Percentiles rank a stretch among this genome's conserved stretches.
phyloP scores from a whole-genome alignment of 768 basidiomycete species.

The Lentinula boryana region DNA sequence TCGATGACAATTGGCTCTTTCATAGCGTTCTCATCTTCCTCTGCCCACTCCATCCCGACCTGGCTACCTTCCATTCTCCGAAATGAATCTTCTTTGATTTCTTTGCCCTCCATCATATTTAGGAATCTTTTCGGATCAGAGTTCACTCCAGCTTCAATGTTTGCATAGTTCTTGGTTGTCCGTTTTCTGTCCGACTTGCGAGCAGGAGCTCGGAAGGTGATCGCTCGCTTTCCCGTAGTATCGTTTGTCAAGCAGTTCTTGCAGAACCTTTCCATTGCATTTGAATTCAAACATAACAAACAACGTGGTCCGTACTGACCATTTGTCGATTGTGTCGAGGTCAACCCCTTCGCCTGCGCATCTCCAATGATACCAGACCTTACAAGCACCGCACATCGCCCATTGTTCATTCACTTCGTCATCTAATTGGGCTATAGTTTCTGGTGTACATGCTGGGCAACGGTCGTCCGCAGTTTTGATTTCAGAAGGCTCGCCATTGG shows the following conservation, averaged over 20 bases:
- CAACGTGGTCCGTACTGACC: conserved; percentile 37
- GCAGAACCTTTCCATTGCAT: conserved; percentile 54
- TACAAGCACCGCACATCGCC: conserved; percentile 80
- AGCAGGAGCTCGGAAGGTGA: conserved; percentile 72
- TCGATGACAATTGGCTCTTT: conserved; percentile 80
- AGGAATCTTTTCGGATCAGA: conserved; percentile 65
- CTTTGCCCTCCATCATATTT: conserved; percentile 62
- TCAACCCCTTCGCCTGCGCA: conserved; percentile 67
- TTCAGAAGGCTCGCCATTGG: background rate
- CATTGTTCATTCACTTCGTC: conserved; percentile 57
- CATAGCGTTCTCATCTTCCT: conserved; percentile 66
- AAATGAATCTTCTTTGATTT: conserved; percentile 58
- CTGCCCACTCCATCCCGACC: conserved; percentile 71
- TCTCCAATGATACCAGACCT: conserved; percentile 80
- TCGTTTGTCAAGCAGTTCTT: conserved; percentile 54
- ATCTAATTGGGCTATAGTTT: conserved; percentile 24
- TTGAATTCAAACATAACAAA: conserved; percentile 2
- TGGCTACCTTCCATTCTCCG: conserved; percentile 60
- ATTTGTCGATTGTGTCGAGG: conserved; percentile 69
- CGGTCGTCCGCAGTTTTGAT: conserved; percentile 14
- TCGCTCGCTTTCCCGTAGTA: conserved; percentile 41
- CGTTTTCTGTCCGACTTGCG: conserved; percentile 79
- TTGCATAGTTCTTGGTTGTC: conserved; percentile 73
- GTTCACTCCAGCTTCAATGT: conserved; percentile 58
- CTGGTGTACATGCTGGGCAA: conserved; percentile 21